These are phyloP conservation scores for Globisporangium camurandrum DNA, from an alignment of 352 stramenopile species.

Conservation along the genomic window DNA sequence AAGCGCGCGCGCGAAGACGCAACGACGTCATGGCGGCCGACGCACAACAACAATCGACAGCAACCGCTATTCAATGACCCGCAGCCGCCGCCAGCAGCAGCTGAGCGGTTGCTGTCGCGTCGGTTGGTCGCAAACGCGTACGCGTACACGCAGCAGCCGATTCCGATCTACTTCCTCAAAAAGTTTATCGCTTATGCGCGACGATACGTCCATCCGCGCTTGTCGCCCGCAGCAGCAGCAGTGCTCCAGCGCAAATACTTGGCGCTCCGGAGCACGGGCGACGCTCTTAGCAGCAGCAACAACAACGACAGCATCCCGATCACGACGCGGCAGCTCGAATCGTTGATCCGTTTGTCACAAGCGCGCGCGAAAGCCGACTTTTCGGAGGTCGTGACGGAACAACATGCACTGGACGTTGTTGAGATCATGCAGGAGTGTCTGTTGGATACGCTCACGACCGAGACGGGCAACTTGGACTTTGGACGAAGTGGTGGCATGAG, in stretches of 20 bases:
- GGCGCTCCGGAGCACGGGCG: constrained; percentile 64
- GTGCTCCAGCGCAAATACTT: constrained; percentile 89
- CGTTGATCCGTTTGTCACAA: constrained; percentile 84
- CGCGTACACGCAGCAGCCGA: constrained; percentile 37
- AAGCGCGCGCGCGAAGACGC: constrained; percentile 21
- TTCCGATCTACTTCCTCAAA: constrained; percentile 82
- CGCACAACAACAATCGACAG: constrained; percentile 5
- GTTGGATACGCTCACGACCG: constrained; percentile 85
- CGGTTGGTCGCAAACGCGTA: constrained; percentile 41
- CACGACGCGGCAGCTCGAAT: constrained; percentile 97
- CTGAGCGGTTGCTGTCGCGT: constrained; percentile 37
- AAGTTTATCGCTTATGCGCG: constrained; percentile 98
- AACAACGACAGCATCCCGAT: constrained; percentile 81
- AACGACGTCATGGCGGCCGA: constrained; percentile 17
- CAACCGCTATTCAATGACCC: constrained; percentile 8
- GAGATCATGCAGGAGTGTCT: constrained; percentile 94
- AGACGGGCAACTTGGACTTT: constrained; percentile 86
- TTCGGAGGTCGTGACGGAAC: constrained; percentile 85
- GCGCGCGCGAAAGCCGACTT: constrained; percentile 94
- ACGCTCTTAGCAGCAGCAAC: constrained; percentile 33
- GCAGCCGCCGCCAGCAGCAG: background rate
- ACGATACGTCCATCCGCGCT: constrained; percentile 90
- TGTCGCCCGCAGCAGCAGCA: constrained; percentile 41
- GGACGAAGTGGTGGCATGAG: constrained; percentile 60
- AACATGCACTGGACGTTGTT: constrained; percentile 96